Evolutionary conservation across 2,329 filamentous ascomycete species (phyloP), one percentile per base, ranked within the genome.

Genomic region (Trichoderma koningiopsis): DNA sequence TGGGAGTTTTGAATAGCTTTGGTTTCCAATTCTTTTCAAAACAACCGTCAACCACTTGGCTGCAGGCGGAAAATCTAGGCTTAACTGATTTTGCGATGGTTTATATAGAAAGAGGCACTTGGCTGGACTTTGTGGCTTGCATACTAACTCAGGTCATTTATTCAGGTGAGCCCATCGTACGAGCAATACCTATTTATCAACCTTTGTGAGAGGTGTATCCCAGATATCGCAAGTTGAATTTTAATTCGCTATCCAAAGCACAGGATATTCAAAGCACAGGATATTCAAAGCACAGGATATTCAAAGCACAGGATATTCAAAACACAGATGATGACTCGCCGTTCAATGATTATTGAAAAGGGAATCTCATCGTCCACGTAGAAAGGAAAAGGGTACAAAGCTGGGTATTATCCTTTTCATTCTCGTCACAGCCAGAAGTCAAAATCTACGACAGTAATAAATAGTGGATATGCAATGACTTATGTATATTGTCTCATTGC

Each of bases 31-130:
- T 58, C 47, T 52, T n/a, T 43, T 43, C 40, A 43, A 43, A 58
- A 67, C 63, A 40, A 19, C 57, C 43, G 63, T 58, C 68, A 77
- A 78, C 76, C 77, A 73, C 76, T 71, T 71, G 76, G 74, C 68
- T 73, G 72, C 61, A 55, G 72, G 76, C 75, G 76, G 76, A 78
- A 19, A 71, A 69, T 35, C 19, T 64, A 57, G 70, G 70, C 71
- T 72, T 65, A 22, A 70, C 69, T 70, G 68, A 70, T 27, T 43
- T 43, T 59, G 31, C 40, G 55, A 40, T 49, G 52, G 13, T 59
- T 64, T 19, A 2, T 10, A 57, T 24, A 10, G 16, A 49, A 35
- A 14, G 60, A 29, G 24, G 5, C 22, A 31, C 10, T 33, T n/a
- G n/a, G 4, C 10, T 52, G 40, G 24, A 11, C 43, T 55, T 40